Percentiles rank a stretch among this genome's conserved stretches.
Evolutionary conservation across 495 filamentous ascomycete species (phyloP).

Genomic region (Penicillium subrubescens): DNA sequence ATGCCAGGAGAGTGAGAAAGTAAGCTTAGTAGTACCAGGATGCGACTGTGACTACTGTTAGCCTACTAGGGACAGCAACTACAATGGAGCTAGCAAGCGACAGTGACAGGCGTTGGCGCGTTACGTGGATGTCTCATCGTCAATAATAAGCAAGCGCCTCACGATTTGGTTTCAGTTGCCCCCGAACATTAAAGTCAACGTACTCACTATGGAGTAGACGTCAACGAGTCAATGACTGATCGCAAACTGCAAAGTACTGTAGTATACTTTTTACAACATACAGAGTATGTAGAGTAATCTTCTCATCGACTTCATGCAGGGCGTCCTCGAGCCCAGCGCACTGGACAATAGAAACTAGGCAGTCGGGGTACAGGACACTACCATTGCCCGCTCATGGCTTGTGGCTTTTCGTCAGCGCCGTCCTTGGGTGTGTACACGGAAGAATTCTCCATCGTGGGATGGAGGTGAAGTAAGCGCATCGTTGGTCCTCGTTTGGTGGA

Average conservation of each 20-base stretch:
- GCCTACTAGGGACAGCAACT: neutral
- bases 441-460: neutral
- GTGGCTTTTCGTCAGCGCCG: neutral
- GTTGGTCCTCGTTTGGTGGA: constrained; percentile 10
- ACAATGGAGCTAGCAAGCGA: neutral
- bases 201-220: neutral
- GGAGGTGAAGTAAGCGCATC: constrained; percentile 1
- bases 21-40: neutral
- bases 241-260: neutral
- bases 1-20: neutral
- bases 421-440: neutral
- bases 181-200: constrained; percentile 2
- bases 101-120: constrained; percentile 1
- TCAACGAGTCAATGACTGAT: neutral
- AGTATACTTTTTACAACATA: neutral
- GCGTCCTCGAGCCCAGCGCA: neutral
- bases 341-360: neutral
- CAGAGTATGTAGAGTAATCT: neutral
- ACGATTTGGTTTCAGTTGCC: constrained; percentile 24
- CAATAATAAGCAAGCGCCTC: constrained; percentile 10
- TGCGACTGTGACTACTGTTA: neutral
- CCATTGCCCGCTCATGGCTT: neutral
- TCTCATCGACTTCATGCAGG: neutral
- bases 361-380: neutral
- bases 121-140: constrained; percentile 11